phyloP scores from a whole-genome alignment of 2,329 filamentous ascomycete genomes.

The Cladosporium phlei region DNA sequence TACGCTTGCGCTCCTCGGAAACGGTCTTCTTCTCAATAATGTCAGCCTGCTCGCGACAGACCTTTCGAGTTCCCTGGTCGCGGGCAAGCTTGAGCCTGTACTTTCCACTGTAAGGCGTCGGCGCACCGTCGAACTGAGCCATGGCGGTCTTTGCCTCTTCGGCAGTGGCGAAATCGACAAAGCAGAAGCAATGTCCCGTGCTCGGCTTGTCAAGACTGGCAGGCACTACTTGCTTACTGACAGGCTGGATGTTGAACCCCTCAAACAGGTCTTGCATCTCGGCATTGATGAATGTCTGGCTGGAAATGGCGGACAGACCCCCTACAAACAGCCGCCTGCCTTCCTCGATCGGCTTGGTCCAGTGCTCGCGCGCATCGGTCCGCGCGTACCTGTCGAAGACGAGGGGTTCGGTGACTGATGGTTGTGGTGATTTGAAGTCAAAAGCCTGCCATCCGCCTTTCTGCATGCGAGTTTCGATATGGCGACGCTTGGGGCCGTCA shows the following conservation, averaged over 20 bases:
- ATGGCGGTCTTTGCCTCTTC: conserved; percentile 25
- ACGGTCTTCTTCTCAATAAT: background rate
- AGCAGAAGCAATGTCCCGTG: conserved; percentile 26
- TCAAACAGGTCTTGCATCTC: conserved; percentile 43
- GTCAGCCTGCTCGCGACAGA: conserved; percentile 1
- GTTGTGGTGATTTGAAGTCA: background rate
- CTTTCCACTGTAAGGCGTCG: conserved; percentile 17
- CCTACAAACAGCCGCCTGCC: conserved; percentile 45
- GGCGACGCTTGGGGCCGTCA: background rate
- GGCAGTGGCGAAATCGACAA: conserved; percentile 26
- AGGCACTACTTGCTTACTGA: conserved; percentile 41
- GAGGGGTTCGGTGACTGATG: background rate
- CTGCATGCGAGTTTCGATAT: background rate
- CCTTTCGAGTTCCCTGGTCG: background rate
- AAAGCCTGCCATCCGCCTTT: background rate
- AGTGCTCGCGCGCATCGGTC: conserved; percentile 35
- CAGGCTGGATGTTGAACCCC: conserved; percentile 41
- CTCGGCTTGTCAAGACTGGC: conserved; percentile 12
- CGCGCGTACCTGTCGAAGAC: conserved; percentile 42
- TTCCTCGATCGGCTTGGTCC: conserved; percentile 28
- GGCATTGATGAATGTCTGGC: conserved; percentile 38
- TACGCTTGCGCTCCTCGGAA: background rate
- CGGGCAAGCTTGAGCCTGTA: conserved; percentile 20
- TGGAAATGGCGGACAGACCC: conserved; percentile 41
- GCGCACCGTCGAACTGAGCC: conserved; percentile 23